Evolutionary conservation across 2,329 filamentous ascomycete species (phyloP).

Genomic region (Aspergillus quadrilineatus): DNA sequence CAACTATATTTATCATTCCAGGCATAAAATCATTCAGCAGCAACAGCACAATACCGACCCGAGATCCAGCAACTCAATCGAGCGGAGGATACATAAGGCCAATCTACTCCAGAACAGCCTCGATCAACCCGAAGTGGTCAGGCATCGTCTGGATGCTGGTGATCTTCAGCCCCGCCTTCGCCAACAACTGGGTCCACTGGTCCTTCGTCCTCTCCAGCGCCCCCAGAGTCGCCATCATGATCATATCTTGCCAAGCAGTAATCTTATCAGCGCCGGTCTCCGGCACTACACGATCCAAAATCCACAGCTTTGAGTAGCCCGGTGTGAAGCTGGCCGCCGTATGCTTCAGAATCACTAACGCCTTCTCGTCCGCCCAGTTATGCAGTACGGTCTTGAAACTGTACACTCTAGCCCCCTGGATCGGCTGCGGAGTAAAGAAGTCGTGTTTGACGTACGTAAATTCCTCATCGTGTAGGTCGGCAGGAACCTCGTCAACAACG

Average conservation of each 20-base stretch:
- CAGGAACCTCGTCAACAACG: neutral
- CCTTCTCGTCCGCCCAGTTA: conserved; percentile 36
- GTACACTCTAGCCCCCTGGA: neutral
- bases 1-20: too few species aligned
- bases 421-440: neutral
- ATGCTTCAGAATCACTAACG: neutral
- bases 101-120: neutral
- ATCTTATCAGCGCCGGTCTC: neutral
- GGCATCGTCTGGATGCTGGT: neutral
- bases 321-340: neutral
- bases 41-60: neutral
- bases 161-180: conserved; percentile 1
- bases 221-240: conserved; percentile 5
- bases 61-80: neutral
- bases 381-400: conserved; percentile 23
- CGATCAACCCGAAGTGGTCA: neutral
- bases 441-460: neutral
- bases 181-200: conserved; percentile 3
- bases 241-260: conserved; percentile 4
- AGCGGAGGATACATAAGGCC: neutral
- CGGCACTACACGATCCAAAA: conserved; percentile 6
- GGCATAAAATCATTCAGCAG: too few species aligned
- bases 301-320: conserved; percentile 12
- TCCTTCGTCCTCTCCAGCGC: conserved; percentile 8
- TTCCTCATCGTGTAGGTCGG: neutral